Evolutionary conservation across 2,329 filamentous ascomycete genomes (phyloP).

Genomic region (Trichoderma pleuroti): DNA sequence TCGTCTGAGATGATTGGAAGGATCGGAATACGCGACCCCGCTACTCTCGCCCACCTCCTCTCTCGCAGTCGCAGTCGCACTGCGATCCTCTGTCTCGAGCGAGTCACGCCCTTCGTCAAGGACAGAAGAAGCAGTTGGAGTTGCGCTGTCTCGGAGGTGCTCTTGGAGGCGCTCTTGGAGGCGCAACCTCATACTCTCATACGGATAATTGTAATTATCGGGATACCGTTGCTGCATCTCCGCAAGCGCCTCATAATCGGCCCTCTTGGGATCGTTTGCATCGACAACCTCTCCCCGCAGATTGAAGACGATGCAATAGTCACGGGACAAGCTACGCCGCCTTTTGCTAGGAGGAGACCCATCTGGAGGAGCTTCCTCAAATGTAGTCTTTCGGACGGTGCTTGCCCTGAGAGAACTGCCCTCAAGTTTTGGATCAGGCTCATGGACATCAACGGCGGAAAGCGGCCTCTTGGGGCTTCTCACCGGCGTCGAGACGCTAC

Average conservation of each 20-base stretch:
- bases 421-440: constrained; percentile 57
- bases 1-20: neutral
- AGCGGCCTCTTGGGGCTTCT: neutral
- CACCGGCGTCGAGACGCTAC: neutral
- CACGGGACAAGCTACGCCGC: neutral
- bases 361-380: constrained; percentile 35
- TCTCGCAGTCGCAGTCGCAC: neutral
- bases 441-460: constrained; percentile 52
- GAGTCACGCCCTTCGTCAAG: neutral
- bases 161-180: too few species aligned
- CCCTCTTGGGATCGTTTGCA: constrained; percentile 41
- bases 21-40: neutral
- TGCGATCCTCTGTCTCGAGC: neutral
- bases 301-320: neutral
- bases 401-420: constrained; percentile 55
- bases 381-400: constrained; percentile 51
- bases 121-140: constrained; percentile 26
- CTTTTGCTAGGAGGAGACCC: constrained; percentile 23
- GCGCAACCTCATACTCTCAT: too few species aligned
- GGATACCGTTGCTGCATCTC: constrained; percentile 51
- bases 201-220: too few species aligned
- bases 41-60: neutral
- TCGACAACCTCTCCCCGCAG: constrained; percentile 36
- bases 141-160: too few species aligned
- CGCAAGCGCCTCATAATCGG: constrained; percentile 43